phyloP scores from a whole-genome alignment of 179 eudicot genomes.

The Spergularia azorica region DNA sequence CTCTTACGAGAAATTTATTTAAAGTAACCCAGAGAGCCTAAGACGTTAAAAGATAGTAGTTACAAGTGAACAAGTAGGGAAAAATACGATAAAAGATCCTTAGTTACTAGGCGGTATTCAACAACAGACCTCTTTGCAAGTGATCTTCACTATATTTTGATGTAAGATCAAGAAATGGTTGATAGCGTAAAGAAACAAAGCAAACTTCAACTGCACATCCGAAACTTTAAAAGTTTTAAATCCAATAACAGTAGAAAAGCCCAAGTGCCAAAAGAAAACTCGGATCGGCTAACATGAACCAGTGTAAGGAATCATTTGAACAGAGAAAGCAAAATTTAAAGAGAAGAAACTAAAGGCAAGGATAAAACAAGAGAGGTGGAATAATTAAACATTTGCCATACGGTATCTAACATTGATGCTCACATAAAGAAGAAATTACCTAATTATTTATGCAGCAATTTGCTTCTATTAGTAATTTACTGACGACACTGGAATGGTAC shows the following conservation, averaged over 20 bases:
- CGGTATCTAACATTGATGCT: slow-evolving; percentile 13
- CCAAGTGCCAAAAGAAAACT: background rate
- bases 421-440: slow-evolving; percentile 2
- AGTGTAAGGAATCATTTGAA: too few species aligned
- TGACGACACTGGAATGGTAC: slow-evolving; percentile 17
- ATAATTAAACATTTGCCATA: background rate
- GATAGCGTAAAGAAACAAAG: background rate
- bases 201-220: background rate
- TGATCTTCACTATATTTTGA: too few species aligned
- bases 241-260: background rate
- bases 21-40: slow-evolving; percentile 11
- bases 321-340: too few species aligned
- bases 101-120: slow-evolving; percentile 2
- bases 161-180: background rate
- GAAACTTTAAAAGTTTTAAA: too few species aligned
- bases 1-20: slow-evolving; percentile 1
- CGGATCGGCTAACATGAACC: background rate
- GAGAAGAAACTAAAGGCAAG: too few species aligned
- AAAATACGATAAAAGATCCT: slow-evolving; percentile 1
- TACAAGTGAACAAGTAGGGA: slow-evolving; percentile 9
- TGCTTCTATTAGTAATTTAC: slow-evolving; percentile 17
- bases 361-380: background rate
- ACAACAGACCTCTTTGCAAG: background rate
- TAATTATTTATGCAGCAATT: background rate
- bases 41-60: slow-evolving; percentile 1